Conservation (phyloP, 2,329 filamentous ascomycete genomes). For the Hymenotorrendiella dingleyae region DNA sequence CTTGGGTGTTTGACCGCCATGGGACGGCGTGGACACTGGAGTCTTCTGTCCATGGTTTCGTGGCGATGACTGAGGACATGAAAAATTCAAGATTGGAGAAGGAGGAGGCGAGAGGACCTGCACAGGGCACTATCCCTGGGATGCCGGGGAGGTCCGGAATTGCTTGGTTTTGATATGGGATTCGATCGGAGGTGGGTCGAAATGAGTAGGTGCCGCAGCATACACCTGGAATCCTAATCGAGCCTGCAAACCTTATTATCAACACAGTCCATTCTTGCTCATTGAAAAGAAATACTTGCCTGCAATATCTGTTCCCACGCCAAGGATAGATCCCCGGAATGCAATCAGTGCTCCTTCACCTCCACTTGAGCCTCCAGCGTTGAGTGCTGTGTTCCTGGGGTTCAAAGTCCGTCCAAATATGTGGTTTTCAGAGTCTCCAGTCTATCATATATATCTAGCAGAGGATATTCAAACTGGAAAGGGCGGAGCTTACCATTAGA, state of each 20-base stretch:
- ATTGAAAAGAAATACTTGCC: background rate
- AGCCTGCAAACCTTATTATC: too few species aligned
- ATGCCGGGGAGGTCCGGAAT: constrained; percentile 3
- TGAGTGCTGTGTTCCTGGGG: constrained; percentile 71
- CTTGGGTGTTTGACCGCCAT: constrained; percentile 36
- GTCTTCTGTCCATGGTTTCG: constrained; percentile 41
- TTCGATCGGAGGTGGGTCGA: constrained; percentile 21
- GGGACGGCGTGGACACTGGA: constrained; percentile 36
- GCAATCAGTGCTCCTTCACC: constrained; percentile 21
- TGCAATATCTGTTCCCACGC: constrained; percentile 21
- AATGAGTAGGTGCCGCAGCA: constrained; percentile 41
- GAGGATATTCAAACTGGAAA: background rate
- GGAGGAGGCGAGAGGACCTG: constrained; percentile 38
- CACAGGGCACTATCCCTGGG: constrained; percentile 32
- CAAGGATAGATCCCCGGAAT: constrained; percentile 13
- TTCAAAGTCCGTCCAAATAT: constrained; percentile 77
- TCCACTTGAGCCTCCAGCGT: constrained; percentile 74
- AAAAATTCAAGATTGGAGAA: constrained; percentile 36
- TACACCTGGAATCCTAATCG: constrained; percentile 32
- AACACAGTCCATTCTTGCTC: too few species aligned
- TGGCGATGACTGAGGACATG: constrained; percentile 35
- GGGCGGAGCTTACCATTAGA: constrained; percentile 20
- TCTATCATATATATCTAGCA: constrained; percentile 5
- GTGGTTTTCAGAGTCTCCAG: constrained; percentile 36
- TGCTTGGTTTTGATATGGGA: constrained; percentile 16